Conservation (phyloP, 441 rosid genomes). For the Raphanus hybrid region DNA sequence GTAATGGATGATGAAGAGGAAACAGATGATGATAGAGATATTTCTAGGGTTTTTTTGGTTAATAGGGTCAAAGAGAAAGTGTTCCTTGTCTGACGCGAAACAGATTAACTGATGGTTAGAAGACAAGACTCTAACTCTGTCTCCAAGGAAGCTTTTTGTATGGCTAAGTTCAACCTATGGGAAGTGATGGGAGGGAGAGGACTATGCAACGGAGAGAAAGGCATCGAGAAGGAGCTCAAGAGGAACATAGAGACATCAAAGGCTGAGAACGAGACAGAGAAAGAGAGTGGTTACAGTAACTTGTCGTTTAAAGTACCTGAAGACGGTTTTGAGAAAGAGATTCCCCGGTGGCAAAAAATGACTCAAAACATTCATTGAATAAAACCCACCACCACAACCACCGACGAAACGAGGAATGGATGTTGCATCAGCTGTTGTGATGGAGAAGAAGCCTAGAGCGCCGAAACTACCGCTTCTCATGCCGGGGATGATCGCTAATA, state of each 20-base stretch:
- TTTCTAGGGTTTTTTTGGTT: conserved; percentile 28
- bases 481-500: conserved; percentile 89
- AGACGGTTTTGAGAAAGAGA: conserved; percentile 73
- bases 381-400: conserved; percentile 57
- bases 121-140: conserved; percentile 27
- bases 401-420: conserved; percentile 27
- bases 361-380: conserved; percentile 61
- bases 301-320: conserved; percentile 48
- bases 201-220: conserved; percentile 74
- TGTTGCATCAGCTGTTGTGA: no score
- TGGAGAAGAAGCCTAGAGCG: conserved; percentile 62
- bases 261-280: conserved; percentile 13
- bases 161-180: conserved; percentile 63
- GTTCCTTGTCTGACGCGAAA: conserved; percentile 17
- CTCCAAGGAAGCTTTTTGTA: conserved; percentile 27
- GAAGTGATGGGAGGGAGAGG: conserved; percentile 88
- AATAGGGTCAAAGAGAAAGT: conserved; percentile 33
- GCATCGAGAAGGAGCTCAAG: conserved; percentile 61
- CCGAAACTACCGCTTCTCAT: conserved; percentile 74
- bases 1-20: conserved; percentile 21
- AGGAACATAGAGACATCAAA: conserved; percentile 40
- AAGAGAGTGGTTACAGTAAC: conserved; percentile 4
- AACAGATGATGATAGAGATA: conserved; percentile 13
- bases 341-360: conserved; percentile 77
- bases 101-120: conserved; percentile 34